phyloP scores from a whole-genome alignment of 192 early-diverging fungal genomes.

The Endogone sp. region DNA sequence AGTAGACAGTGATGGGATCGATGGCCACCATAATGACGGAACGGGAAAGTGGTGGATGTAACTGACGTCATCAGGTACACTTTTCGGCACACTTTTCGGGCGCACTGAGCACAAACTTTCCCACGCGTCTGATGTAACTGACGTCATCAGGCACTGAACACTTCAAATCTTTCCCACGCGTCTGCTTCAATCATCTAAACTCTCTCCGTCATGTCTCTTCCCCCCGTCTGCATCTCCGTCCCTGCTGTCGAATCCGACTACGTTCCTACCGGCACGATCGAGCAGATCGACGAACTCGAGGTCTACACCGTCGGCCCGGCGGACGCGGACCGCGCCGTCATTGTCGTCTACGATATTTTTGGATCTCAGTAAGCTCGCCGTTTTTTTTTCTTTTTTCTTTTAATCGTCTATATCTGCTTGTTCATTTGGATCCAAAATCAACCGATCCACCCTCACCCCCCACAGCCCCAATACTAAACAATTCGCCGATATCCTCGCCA shows the following conservation, averaged over 20 bases:
- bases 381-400: too few species aligned
- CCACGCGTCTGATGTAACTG: too few species aligned
- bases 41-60: neutral
- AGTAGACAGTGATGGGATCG: constrained; percentile 13
- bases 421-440: constrained; percentile 2
- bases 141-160: too few species aligned
- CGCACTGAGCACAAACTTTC: too few species aligned
- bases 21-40: neutral
- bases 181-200: too few species aligned
- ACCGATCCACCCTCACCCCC: neutral
- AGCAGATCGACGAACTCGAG: constrained; percentile 17
- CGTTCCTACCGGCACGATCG: constrained; percentile 15
- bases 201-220: too few species aligned
- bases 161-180: too few species aligned
- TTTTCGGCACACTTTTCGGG: too few species aligned
- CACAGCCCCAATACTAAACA: constrained; percentile 55
- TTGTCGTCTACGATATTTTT: constrained; percentile 71
- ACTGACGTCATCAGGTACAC: too few species aligned
- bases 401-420: neutral
- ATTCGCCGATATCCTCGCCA: constrained; percentile 52
- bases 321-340: constrained; percentile 51
- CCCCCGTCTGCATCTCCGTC: constrained; percentile 23
- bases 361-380: constrained; percentile 47
- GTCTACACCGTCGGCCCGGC: constrained; percentile 25
- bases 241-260: constrained; percentile 24